phyloP scores from a whole-genome alignment of 257 asterid species.

The Fraxinus anomala region DNA sequence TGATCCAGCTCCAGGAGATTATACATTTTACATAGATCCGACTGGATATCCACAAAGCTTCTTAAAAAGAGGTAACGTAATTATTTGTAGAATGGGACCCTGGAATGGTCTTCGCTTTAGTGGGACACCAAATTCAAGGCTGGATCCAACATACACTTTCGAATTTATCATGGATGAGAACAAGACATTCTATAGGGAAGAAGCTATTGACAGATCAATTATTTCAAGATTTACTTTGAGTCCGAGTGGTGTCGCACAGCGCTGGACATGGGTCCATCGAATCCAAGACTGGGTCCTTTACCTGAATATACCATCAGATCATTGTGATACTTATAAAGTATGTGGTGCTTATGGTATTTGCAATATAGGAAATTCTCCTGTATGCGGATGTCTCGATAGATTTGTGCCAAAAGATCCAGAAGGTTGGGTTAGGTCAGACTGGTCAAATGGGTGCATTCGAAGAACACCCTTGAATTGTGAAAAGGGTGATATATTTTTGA shows the following conservation, averaged over 20 bases:
- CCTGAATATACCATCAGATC: conserved; percentile 16
- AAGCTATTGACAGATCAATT: neutral
- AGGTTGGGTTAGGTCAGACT: conserved; percentile 28
- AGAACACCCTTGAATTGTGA: conserved; percentile 19
- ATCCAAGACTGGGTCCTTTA: conserved; percentile 11
- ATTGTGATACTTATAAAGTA: conserved; percentile 28
- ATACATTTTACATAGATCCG: conserved; percentile 6
- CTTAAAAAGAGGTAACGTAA: conserved; percentile 1
- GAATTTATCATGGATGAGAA: conserved; percentile 3
- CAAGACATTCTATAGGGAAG: neutral
- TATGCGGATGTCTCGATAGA: conserved; percentile 28
- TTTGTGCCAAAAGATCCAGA: conserved; percentile 29
- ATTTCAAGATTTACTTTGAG: conserved; percentile 2
- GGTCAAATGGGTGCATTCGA: conserved; percentile 33
- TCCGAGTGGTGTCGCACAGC: neutral
- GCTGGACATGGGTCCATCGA: conserved; percentile 22
- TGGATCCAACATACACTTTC: neutral
- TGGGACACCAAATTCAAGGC: conserved; percentile 9
- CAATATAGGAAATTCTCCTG: conserved; percentile 18
- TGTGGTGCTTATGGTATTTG: conserved; percentile 40
- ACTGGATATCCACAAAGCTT: conserved; percentile 25
- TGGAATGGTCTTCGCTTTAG: conserved; percentile 24
- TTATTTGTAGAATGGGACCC: conserved; percentile 13
- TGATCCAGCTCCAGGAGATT: conserved; percentile 33
- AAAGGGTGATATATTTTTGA: conserved; percentile 27